These are phyloP conservation scores for Kwoniella dejecticola DNA, from an alignment of 768 basidiomycete genomes.

Conservation along the genomic window DNA sequence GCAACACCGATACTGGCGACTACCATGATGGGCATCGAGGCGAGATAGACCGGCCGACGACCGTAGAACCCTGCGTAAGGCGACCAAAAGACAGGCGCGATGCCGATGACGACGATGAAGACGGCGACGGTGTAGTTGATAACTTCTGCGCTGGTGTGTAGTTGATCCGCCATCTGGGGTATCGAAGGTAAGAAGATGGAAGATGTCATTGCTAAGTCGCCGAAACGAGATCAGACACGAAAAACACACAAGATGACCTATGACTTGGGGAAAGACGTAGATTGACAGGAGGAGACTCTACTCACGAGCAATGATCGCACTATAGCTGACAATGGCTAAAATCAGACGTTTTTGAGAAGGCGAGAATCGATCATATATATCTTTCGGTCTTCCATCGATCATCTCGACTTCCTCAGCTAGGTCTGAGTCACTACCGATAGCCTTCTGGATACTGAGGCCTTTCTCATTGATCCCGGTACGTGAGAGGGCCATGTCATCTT, in stretches of 20 bases:
- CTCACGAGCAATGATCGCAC: slow-evolving; percentile 68
- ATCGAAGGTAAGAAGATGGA: slow-evolving; percentile 74
- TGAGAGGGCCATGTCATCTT: no score
- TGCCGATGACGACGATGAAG: slow-evolving; percentile 59
- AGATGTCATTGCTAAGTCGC: slow-evolving; percentile 67
- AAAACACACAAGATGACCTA: no score
- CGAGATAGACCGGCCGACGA: slow-evolving; percentile 64
- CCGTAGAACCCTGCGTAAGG: slow-evolving; percentile 66
- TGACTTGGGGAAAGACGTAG: no score
- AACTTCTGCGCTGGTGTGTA: slow-evolving; percentile 63
- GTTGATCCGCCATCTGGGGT: slow-evolving; percentile 69
- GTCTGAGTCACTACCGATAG: no score
- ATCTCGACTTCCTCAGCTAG: slow-evolving; percentile 21
- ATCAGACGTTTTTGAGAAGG: slow-evolving; percentile 62
- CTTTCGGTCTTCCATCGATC: slow-evolving; percentile 35
- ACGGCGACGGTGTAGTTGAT: slow-evolving; percentile 67
- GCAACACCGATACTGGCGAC: slow-evolving; percentile 68
- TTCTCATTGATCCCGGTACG: no score
- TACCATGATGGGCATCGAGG: slow-evolving; percentile 64
- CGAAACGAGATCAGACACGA: no score
- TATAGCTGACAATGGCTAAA: slow-evolving; percentile 64
- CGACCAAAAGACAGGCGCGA: slow-evolving; percentile 63
- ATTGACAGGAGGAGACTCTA: no score
- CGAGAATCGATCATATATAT: slow-evolving; percentile 67
- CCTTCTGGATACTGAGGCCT: no score